Base-by-base conservation (phyloP, 768 basidiomycete species). In the Tulasnella sp. region DNA sequence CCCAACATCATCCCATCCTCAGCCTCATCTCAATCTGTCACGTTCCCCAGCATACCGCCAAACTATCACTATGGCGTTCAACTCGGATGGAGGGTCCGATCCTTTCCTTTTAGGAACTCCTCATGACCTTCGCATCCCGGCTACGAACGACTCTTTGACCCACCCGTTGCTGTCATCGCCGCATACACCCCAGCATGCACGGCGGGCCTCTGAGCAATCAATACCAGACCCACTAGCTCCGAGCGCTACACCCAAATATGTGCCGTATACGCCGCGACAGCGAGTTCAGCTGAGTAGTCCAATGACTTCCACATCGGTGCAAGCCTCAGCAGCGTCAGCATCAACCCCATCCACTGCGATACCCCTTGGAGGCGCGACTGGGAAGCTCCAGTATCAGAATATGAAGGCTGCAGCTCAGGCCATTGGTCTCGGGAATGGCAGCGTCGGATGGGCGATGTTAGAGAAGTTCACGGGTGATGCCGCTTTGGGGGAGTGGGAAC, bases 181-280 rank as follows among this genome's bases (percentile, higher is more conserved):
- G 21, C 51, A 53, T 17, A 25, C 27, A 42, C 43, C 22, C 25
- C 53, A 43, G 43, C 53, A 42, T 42, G 24, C 21, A 12, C 34
- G 53, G 24, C 31, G 41, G 38, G 24, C 31, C 43, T 55, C 53
- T 15, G 53, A 55, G 25, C 38, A 42, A 38, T 38, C 34, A 21
- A 45, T 55, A 42, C 53, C 21, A 42, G 53, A 55, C 29, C 53
- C 45, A 59, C 60, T 42, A 52, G 59, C 56, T 48, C 57, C 34
- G n/a, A 27, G 66, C 4, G 50, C 69, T 7, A 62, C 68, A 2
- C 74, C 80, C 10, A 76, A 77, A 62, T 90, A 89, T 71, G 78
- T 84, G 1, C 82, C 86, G 1, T 89, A 90, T 64, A 89, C 85
- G 0, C 87, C 87, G 0, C 72, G 83, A 22, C 86, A 87, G 44